phyloP scores from a whole-genome alignment of 2,329 filamentous ascomycete genomes.

The Lasiodiplodia citricola region DNA sequence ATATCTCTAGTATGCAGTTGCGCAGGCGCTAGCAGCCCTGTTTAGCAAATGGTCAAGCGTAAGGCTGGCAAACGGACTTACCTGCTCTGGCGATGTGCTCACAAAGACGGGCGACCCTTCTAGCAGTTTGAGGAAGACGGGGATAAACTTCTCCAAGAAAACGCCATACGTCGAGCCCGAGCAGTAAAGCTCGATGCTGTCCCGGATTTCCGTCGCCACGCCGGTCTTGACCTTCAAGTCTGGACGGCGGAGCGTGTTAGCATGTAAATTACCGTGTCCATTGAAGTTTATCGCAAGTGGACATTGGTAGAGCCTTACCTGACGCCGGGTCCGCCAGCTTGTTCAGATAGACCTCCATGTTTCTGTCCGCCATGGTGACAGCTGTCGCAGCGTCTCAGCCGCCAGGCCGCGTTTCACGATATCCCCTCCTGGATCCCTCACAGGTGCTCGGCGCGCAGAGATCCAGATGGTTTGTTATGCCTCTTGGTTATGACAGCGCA shows the following conservation, averaged over 20 bases:
- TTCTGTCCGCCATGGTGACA: constrained; percentile 44
- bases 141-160: constrained; percentile 88
- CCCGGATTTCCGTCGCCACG: constrained; percentile 83
- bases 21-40: constrained; percentile 70
- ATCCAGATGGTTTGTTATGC: constrained; percentile 5
- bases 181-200: constrained; percentile 89
- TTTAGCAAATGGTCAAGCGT: constrained; percentile 46
- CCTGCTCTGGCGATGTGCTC: constrained; percentile 88
- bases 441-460: neutral
- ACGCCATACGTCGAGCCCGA: constrained; percentile 75
- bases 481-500: constrained; percentile 18
- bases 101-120: constrained; percentile 88
- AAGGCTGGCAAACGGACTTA: constrained; percentile 46
- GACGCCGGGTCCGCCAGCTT: constrained; percentile 52
- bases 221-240: constrained; percentile 83
- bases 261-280: neutral
- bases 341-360: constrained; percentile 53
- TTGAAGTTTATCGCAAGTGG: neutral
- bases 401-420: neutral
- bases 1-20: constrained; percentile 90
- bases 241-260: constrained; percentile 44
- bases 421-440: neutral
- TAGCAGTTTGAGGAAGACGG: constrained; percentile 84
- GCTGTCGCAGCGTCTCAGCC: constrained; percentile 20
- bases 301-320: constrained; percentile 35